A percentile compares a stretch with the other conserved stretches of the same genome.
phyloP scores from a whole-genome alignment of 345 rosid species.

The Eucalyptus coolabah region DNA sequence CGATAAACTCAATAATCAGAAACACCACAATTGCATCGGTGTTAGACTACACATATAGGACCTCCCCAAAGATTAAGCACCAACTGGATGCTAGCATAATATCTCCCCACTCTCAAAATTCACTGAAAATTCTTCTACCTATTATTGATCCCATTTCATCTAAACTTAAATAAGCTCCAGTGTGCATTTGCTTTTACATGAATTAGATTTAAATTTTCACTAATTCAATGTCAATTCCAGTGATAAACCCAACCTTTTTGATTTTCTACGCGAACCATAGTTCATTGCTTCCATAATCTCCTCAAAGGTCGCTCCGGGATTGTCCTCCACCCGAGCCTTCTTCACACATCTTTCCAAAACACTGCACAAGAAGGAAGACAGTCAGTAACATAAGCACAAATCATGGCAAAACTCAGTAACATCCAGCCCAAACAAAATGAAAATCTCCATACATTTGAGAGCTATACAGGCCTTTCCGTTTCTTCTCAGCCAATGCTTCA shows the following conservation, averaged over 20 bases:
- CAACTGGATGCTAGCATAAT: background rate
- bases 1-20: background rate
- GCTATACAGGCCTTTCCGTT: slow-evolving; percentile 48
- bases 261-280: slow-evolving; percentile 39
- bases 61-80: background rate
- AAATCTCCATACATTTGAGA: slow-evolving; percentile 1
- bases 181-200: background rate
- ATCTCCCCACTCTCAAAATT: background rate
- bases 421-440: background rate
- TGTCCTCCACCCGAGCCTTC: slow-evolving; percentile 36
- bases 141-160: background rate
- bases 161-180: background rate
- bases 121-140: background rate
- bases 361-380: background rate
- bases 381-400: background rate
- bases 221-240: background rate
- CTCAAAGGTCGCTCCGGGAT: slow-evolving; percentile 27
- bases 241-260: slow-evolving; percentile 38
- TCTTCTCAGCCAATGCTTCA: slow-evolving; percentile 70
- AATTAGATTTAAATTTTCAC: background rate
- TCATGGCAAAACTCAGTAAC: background rate
- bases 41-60: background rate
- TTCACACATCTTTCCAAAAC: slow-evolving; percentile 35
- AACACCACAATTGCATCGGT: background rate
- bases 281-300: slow-evolving; percentile 47